Base-by-base conservation (phyloP, 2,329 filamentous ascomycete species). In the Ophiognomonia clavigignenti-juglandacearum region DNA sequence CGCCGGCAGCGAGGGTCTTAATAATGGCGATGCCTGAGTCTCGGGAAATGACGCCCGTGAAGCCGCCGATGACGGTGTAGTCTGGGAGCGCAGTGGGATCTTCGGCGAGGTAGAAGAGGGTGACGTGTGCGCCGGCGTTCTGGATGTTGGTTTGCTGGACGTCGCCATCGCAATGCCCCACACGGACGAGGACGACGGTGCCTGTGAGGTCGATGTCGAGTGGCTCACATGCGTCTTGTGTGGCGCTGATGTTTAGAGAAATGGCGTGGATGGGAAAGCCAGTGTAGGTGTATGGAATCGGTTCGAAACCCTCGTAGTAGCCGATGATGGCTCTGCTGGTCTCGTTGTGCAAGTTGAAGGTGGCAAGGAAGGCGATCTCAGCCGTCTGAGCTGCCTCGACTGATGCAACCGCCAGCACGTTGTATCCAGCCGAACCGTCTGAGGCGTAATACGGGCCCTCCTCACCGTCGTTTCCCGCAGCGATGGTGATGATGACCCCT, bases 41-140 rank as follows among this genome's bases (percentile, higher is more conserved):
- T 4, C 43, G 47, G 14, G 54, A 50, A 7, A 55, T 27, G 29
- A 55, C 48, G 16, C 50, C 55, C 7, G 39, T 52, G 6, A 38
- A 40, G 8, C 50, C 52, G 14, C 48, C 52, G 0, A 36, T 37
- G 3, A 37, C 24, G 9, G 14, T 26, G 0, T 51, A 50, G 2
- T 39, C 43, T 3, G 55, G 55, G 1, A 52, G 27, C 0, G 47
- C 53, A 13, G 45, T 22, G 1, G 55, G 50, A 23, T 52, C 40
- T 6, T 54, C 53, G 26, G 52, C 65, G 53, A 67, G 67, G 53
- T 70, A 70, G 52, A 69, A 63, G 48, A 71, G 57, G 29, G 70
- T 60, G 24, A 69, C 68, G 37, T 65, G 61, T 6, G 64, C 68
- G 24, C 68, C 69, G 32, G 62, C 64, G 4, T 61, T 62, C 19